A percentile compares a stretch with the other conserved stretches of the same genome.
phyloP scores from a whole-genome alignment of 2,329 filamentous ascomycete genomes.

The Didymella arachidicola region DNA sequence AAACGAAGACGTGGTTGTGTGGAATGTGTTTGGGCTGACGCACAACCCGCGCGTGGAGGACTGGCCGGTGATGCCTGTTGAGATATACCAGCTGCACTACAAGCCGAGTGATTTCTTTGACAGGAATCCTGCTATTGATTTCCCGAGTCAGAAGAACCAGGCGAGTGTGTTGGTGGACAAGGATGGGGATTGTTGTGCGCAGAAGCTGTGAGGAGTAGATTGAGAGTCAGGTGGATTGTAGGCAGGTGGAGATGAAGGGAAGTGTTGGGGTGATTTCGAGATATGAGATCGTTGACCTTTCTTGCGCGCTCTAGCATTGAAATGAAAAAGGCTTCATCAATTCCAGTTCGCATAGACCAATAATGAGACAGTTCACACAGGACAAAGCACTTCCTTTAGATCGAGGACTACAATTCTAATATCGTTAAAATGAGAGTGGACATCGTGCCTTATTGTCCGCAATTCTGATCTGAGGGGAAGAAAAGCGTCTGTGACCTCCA shows the following conservation, averaged over 20 bases:
- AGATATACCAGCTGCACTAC: slow-evolving; percentile 58
- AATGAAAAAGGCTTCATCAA: neutral
- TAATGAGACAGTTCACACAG: too few species aligned
- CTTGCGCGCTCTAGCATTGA: neutral
- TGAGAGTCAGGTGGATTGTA: neutral
- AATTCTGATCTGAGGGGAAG: too few species aligned
- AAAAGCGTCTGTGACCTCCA: too few species aligned
- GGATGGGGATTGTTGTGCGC: slow-evolving; percentile 35
- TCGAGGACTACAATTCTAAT: too few species aligned
- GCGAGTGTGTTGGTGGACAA: slow-evolving; percentile 40
- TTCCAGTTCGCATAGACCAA: too few species aligned
- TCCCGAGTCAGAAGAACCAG: slow-evolving; percentile 52
- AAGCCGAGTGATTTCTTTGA: slow-evolving; percentile 63
- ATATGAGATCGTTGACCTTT: neutral
- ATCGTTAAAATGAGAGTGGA: too few species aligned
- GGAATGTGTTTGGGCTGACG: slow-evolving; percentile 60
- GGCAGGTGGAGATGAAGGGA: neutral
- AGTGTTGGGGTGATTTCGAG: neutral
- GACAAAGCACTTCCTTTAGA: too few species aligned
- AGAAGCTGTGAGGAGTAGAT: slow-evolving; percentile 24
- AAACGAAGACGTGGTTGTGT: slow-evolving; percentile 59
- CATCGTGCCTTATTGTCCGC: too few species aligned
- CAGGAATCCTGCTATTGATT: slow-evolving; percentile 62
- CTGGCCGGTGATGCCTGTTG: slow-evolving; percentile 60
- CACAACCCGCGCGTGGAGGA: slow-evolving; percentile 61